Percentiles rank a stretch among this genome's conserved stretches.
These are phyloP conservation scores for Solanum tacnaense DNA, from an alignment of 257 asterid species.

Conservation along the genomic window DNA sequence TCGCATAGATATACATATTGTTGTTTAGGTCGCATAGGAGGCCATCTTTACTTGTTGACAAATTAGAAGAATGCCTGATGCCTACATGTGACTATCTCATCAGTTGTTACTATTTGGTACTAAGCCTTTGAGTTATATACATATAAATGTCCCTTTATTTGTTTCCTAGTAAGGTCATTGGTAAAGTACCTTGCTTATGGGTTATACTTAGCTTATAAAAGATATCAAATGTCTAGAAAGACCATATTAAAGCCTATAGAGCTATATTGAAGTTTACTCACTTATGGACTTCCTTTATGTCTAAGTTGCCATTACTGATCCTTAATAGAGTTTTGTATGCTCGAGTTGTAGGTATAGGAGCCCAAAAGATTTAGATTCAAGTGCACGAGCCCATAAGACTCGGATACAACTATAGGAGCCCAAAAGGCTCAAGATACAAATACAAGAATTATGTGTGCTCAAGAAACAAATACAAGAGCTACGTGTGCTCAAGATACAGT, in stretches of 20 bases:
- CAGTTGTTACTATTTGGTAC: too few species aligned
- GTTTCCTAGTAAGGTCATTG: not conserved
- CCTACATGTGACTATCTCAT: too few species aligned
- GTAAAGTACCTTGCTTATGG: not conserved
- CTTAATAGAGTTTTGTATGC: not conserved
- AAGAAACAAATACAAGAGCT: too few species aligned
- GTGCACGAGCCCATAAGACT: not conserved
- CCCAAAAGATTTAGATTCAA: not conserved
- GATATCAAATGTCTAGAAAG: not conserved
- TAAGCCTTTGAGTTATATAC: not conserved
- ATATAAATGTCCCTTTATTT: too few species aligned
- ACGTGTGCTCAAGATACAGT: too few species aligned
- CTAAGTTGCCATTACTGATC: not conserved
- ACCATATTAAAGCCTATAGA: not conserved
- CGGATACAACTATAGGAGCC: not conserved
- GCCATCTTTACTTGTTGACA: not conserved
- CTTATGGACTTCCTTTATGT: not conserved
- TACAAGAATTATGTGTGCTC: too few species aligned
- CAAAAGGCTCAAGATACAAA: not conserved
- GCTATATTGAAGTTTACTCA: not conserved
- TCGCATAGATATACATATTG: not conserved
- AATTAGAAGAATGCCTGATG: not conserved
- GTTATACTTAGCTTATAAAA: not conserved
- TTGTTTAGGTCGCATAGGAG: not conserved
- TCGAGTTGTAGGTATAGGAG: not conserved